Percentiles rank a stretch among this genome's conserved stretches.
Evolutionary conservation across 352 stramenopile species (phyloP).

Genomic region (Thalassiosira ordinaria): DNA sequence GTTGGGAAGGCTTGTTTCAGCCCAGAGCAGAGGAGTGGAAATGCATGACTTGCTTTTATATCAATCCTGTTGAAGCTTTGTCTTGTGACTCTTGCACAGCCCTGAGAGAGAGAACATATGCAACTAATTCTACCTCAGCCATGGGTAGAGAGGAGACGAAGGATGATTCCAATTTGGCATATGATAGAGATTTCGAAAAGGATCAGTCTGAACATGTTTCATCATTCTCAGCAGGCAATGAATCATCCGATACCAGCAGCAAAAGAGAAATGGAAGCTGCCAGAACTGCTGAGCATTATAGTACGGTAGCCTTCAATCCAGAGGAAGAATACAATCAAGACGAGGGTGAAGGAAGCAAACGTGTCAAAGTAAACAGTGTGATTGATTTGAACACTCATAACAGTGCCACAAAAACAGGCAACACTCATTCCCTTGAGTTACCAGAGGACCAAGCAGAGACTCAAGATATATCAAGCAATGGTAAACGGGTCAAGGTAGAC

Average conservation of each 20-base stretch:
- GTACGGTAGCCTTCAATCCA: neutral
- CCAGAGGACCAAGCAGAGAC: neutral
- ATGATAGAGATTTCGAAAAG: too few species aligned
- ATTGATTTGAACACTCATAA: neutral
- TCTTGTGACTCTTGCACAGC: slow-evolving; percentile 41
- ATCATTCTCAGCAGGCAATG: too few species aligned
- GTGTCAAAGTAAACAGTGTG: slow-evolving; percentile 4
- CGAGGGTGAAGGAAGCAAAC: neutral
- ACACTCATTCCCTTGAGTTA: neutral
- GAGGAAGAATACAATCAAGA: neutral
- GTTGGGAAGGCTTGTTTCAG: slow-evolving; percentile 35
- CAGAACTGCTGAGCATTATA: neutral
- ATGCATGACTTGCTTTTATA: slow-evolving; percentile 40
- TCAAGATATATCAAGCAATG: neutral
- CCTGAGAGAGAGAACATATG: slow-evolving; percentile 1
- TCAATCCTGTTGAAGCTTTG: slow-evolving; percentile 38
- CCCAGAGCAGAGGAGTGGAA: slow-evolving; percentile 42
- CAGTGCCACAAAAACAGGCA: slow-evolving; percentile 1
- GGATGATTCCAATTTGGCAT: too few species aligned
- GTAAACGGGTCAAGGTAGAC: slow-evolving; percentile 15
- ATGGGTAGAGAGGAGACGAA: too few species aligned
- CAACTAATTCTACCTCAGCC: too few species aligned
- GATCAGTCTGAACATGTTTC: too few species aligned
- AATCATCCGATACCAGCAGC: too few species aligned
- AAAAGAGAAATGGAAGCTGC: too few species aligned